A percentile compares a stretch with the other conserved stretches of the same genome.
Conservation (phyloP, 495 filamentous ascomycete species). For the Lentithecium fluviatile region DNA sequence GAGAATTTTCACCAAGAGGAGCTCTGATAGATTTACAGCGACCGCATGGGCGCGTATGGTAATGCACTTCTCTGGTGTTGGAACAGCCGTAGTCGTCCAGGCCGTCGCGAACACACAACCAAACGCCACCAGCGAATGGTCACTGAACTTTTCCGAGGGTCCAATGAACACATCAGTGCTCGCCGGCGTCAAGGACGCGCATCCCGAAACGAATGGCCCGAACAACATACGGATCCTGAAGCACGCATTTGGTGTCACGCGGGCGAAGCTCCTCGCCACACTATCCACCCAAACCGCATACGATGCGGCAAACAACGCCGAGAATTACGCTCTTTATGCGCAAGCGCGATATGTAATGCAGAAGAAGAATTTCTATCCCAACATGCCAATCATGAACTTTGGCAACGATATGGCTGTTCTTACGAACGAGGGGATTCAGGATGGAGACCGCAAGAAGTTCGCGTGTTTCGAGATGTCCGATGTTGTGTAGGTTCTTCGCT, state of each 20-base stretch:
- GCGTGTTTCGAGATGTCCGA: slow-evolving; percentile 16
- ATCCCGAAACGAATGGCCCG: slow-evolving; percentile 16
- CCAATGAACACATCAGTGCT: slow-evolving; percentile 28
- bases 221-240: slow-evolving; percentile 20
- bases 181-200: slow-evolving; percentile 16
- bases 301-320: slow-evolving; percentile 23
- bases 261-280: slow-evolving; percentile 18
- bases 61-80: slow-evolving; percentile 27
- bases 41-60: slow-evolving; percentile 27
- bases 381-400: slow-evolving; percentile 13
- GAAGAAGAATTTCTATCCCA: slow-evolving; percentile 17
- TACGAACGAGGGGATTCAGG: slow-evolving; percentile 10
- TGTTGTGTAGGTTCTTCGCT: slow-evolving; percentile 20
- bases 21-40: slow-evolving; percentile 3
- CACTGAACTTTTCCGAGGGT: not conserved
- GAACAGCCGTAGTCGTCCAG: slow-evolving; percentile 10
- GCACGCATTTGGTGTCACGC: slow-evolving; percentile 24
- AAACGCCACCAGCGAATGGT: not conserved
- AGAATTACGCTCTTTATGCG: slow-evolving; percentile 27
- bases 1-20: not conserved
- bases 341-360: slow-evolving; percentile 27
- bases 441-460: slow-evolving; percentile 7
- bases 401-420: slow-evolving; percentile 15
- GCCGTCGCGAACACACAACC: not conserved
- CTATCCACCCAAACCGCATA: slow-evolving; percentile 22